phyloP scores from a whole-genome alignment of 371 early-diverging fungal genomes.

The Mortierella sp. region DNA sequence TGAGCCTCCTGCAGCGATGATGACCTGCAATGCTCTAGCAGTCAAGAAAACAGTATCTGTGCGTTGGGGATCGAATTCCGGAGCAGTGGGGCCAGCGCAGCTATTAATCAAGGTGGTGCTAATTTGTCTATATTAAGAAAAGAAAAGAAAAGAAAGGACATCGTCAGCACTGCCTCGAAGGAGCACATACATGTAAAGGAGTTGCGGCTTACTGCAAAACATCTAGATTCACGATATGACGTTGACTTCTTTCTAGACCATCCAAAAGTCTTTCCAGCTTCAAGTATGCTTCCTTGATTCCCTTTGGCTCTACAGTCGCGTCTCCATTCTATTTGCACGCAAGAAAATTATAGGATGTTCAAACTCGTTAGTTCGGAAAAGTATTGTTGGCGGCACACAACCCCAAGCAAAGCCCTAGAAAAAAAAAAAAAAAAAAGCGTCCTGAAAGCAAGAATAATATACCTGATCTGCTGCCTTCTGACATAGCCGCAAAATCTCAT shows the following conservation, averaged over 20 bases:
- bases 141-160: neutral
- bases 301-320: constrained; percentile 14
- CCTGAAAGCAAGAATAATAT: neutral
- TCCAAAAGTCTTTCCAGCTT: constrained; percentile 35
- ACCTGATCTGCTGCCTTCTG: constrained; percentile 30
- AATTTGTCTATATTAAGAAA: constrained; percentile 27
- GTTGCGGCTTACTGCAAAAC: constrained; percentile 35
- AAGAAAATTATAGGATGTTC: neutral
- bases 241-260: constrained; percentile 36
- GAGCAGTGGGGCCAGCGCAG: constrained; percentile 26
- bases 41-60: constrained; percentile 13
- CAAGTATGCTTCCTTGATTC: constrained; percentile 23
- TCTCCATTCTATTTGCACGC: constrained; percentile 26
- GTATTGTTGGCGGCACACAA: no score
- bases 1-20: constrained; percentile 25
- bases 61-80: constrained; percentile 42
- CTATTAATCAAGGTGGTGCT: constrained; percentile 28
- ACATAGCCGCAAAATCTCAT: constrained; percentile 34
- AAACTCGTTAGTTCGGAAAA: no score
- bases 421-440: no score
- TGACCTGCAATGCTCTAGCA: constrained; percentile 33
- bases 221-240: constrained; percentile 41
- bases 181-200: neutral
- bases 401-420: neutral
- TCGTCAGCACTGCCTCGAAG: neutral